Evolutionary conservation across 805 yeast genomes (phyloP).

Genomic region (Blastobotrys robertii): DNA sequence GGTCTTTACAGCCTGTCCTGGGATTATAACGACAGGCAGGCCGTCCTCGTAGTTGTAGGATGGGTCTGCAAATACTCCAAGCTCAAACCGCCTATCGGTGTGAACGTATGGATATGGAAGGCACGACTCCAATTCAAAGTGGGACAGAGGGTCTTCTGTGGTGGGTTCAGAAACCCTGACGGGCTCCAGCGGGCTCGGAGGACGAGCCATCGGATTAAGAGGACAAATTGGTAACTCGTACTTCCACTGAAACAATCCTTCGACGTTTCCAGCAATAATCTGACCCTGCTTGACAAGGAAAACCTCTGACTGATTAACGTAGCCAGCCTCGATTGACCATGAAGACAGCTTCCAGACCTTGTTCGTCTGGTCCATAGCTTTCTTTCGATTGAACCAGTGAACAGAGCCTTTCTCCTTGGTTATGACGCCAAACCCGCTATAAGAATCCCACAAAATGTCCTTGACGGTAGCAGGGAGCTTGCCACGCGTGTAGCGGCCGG

Average conservation of each 20-base stretch:
- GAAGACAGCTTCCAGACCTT: conserved; percentile 19
- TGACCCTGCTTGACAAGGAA: conserved; percentile 8
- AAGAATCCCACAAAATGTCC: conserved; percentile 44
- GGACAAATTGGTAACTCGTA: conserved; percentile 33
- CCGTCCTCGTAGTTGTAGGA: conserved; percentile 2
- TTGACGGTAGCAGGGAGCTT: conserved; percentile 47
- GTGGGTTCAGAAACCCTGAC: neutral
- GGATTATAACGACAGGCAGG: neutral
- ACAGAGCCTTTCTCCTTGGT: conserved; percentile 48
- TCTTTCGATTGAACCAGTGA: conserved; percentile 43
- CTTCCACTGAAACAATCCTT: conserved; percentile 25
- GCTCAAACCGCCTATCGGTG: conserved; percentile 15
- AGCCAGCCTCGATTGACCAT: conserved; percentile 14
- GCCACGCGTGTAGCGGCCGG: conserved; percentile 54
- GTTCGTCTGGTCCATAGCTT: conserved; percentile 12
- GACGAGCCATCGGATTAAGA: conserved; percentile 9
- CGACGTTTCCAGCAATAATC: conserved; percentile 9
- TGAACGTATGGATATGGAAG: conserved; percentile 21
- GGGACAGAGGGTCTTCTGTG: conserved; percentile 15
- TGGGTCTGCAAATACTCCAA: conserved; percentile 3
- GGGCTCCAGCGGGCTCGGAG: neutral
- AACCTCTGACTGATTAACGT: conserved; percentile 1
- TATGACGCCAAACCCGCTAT: conserved; percentile 40
- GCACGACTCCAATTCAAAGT: conserved; percentile 20
- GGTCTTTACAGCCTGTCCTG: conserved; percentile 10